Evolutionary conservation across 164 flowering plant species (phyloP).

Genomic region (Vitis cinerea): DNA sequence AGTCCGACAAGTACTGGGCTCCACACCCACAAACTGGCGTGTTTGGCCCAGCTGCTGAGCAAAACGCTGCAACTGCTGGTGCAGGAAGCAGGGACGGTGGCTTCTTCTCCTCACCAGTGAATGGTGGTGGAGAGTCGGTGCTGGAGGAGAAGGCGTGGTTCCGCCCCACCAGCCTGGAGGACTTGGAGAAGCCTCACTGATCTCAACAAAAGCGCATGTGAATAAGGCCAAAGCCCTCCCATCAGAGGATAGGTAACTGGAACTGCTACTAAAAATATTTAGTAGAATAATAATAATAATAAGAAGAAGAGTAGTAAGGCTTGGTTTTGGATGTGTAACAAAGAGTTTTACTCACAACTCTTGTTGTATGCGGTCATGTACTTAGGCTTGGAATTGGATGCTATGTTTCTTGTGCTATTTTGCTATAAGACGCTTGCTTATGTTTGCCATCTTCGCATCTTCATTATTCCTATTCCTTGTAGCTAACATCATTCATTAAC

Average conservation of each 20-base stretch:
- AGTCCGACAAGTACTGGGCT: slow-evolving; percentile 75
- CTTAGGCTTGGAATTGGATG: too few species aligned
- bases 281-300: background rate
- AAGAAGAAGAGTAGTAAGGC: too few species aligned
- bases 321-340: background rate
- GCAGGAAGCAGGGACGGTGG: slow-evolving; percentile 10
- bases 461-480: too few species aligned
- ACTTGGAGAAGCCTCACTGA: slow-evolving; percentile 58
- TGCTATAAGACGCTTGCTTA: too few species aligned
- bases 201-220: background rate
- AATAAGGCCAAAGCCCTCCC: too few species aligned
- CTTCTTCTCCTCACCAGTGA: slow-evolving; percentile 9
- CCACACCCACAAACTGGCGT: slow-evolving; percentile 84
- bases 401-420: too few species aligned
- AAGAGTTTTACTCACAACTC: background rate
- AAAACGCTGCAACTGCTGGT: slow-evolving; percentile 3
- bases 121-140: slow-evolving; percentile 36
- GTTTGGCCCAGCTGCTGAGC: slow-evolving; percentile 63
- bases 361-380: too few species aligned
- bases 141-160: slow-evolving; percentile 80
- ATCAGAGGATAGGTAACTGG: background rate
- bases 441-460: too few species aligned
- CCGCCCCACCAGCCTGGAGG: slow-evolving; percentile 67
- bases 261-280: too few species aligned
- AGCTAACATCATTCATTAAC: too few species aligned